Evolutionary conservation across 768 basidiomycete species (phyloP).

Genomic region (Hericium alpestre): DNA sequence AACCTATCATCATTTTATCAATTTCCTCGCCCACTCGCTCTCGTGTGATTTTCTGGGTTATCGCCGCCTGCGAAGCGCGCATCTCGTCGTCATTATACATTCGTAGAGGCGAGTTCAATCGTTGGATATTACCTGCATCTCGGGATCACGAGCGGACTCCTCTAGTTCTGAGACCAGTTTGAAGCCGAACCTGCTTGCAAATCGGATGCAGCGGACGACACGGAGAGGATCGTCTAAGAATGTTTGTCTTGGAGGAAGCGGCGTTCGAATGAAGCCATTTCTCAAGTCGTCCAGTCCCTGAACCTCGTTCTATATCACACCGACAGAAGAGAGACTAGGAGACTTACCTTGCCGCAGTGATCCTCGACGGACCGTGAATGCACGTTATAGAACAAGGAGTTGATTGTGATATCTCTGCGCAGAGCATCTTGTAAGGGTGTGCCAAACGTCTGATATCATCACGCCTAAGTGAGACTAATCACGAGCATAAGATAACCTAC

Average conservation of each 20-base stretch:
- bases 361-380: constrained; percentile 83
- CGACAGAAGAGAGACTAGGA: background rate
- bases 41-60: constrained; percentile 73
- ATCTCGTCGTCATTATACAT: background rate
- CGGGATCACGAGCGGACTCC: constrained; percentile 46
- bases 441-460: constrained; percentile 60
- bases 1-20: constrained; percentile 88
- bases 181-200: constrained; percentile 86
- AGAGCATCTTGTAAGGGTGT: constrained; percentile 87
- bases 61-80: constrained; percentile 35
- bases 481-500: constrained; percentile 25
- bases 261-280: constrained; percentile 75
- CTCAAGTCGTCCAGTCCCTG: constrained; percentile 82
- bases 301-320: background rate
- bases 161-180: constrained; percentile 57
- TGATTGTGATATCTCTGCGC: constrained; percentile 89
- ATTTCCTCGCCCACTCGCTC: constrained; percentile 90
- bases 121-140: constrained; percentile 44
- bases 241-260: constrained; percentile 75
- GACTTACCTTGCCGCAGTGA: constrained; percentile 59
- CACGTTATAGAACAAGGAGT: constrained; percentile 92
- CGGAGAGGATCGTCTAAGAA: constrained; percentile 92
- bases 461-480: background rate
- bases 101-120: background rate
- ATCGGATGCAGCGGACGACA: constrained; percentile 82